Evolutionary conservation across 345 rosid genomes (phyloP), one percentile per base, ranked within the genome.

Genomic region (Sonneratia caseolaris): DNA sequence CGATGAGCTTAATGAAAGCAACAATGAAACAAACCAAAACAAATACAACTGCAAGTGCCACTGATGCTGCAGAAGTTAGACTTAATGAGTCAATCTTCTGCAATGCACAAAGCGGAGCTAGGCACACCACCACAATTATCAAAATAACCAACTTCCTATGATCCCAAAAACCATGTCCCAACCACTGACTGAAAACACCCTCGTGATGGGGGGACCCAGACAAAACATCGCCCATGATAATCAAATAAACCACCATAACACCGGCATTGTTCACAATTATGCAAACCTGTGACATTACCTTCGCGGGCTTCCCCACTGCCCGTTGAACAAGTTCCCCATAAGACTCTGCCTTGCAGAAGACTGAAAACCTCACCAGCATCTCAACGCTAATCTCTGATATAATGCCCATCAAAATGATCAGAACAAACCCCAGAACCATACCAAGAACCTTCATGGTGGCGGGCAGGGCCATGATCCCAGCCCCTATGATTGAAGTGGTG

Each of bases 381-480:
- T 95, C 99, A 9, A 95, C 98, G 64, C 94, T 95, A 47, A 92
- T 79, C 80, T 95, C 97, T 13, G 99, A 92, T 61, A 95, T 40
- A 69, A 92, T 62, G 0, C 89, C 99, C 82, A 95, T 90, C n/a
- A 95, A 21, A 45, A 95, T 14, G 16, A 95, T 92, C 79, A 95
- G 69, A 40, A 89, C 15, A 68, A 87, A 45, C 70, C 98, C 98
- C 42, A 87, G 73, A 69, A 83, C 69, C 82, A 95, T 61, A 37
- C 99, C 98, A 35, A 95, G 91, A 74, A 95, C 92, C 81, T 95
- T 92, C 96, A 95, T 88, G 13, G 96, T 86, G 27, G 99, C 98
- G 3, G 99, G 99, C 77, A 95, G 84, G 76, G 99, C 98, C 99
- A 95, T 95, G 71, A 95, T 92, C 69, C 99, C 99, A 21, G 99